These are phyloP conservation scores for Boletus reticulatus DNA, from an alignment of 768 basidiomycete species.

Conservation along the genomic window DNA sequence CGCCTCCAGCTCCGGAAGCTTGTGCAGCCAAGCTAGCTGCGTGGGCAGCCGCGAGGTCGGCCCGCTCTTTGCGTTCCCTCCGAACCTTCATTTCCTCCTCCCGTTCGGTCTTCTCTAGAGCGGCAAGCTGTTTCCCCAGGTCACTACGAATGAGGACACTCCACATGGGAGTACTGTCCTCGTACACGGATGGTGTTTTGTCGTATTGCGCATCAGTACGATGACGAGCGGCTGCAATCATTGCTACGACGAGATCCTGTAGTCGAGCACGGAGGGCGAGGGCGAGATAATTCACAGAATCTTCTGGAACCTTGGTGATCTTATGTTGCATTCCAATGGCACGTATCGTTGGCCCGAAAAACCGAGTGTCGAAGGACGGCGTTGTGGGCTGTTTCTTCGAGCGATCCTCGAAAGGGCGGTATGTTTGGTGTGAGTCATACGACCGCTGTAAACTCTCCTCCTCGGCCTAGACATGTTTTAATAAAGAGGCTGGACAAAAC, in stretches of 20 bases:
- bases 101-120: conserved; percentile 73
- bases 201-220: conserved; percentile 71
- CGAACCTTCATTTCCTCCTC: conserved; percentile 80
- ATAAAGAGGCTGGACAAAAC: background rate
- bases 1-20: conserved; percentile 35
- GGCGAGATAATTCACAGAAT: conserved; percentile 73
- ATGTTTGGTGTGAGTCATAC: conserved; percentile 58
- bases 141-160: conserved; percentile 73
- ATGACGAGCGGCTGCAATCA: conserved; percentile 67
- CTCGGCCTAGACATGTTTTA: conserved; percentile 59
- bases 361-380: conserved; percentile 66
- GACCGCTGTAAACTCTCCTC: conserved; percentile 76
- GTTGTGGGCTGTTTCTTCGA: conserved; percentile 70
- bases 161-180: conserved; percentile 79
- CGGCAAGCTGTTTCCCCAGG: conserved; percentile 71
- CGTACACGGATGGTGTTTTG: conserved; percentile 61
- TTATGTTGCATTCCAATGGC: conserved; percentile 66
- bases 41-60: conserved; percentile 69
- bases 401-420: conserved; percentile 73
- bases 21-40: conserved; percentile 63
- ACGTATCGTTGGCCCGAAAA: conserved; percentile 67
- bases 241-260: conserved; percentile 62
- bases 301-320: conserved; percentile 65
- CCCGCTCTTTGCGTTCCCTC: conserved; percentile 75
- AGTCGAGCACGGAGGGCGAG: conserved; percentile 75